These are phyloP conservation scores for Leccinum rimulosum DNA, from an alignment of 768 basidiomycete species.

Conservation along the genomic window DNA sequence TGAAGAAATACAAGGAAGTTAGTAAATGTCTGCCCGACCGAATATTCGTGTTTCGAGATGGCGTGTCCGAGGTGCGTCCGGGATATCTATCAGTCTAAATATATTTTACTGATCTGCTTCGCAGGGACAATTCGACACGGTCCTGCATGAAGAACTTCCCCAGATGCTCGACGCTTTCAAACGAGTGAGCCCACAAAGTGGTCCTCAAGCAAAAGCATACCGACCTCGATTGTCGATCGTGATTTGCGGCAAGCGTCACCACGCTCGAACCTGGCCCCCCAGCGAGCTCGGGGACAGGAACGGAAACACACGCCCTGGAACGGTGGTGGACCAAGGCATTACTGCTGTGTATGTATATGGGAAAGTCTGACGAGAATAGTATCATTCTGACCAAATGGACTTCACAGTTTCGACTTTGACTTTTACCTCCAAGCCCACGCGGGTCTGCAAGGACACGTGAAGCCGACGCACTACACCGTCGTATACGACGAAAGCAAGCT, in stretches of 20 bases:
- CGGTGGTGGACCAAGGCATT: slow-evolving; percentile 76
- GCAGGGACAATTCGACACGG: slow-evolving; percentile 71
- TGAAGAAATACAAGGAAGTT: slow-evolving; percentile 53
- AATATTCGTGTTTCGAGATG: slow-evolving; percentile 75
- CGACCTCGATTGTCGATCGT: slow-evolving; percentile 65
- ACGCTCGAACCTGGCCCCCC: slow-evolving; percentile 58
- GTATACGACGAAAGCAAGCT: slow-evolving; percentile 75
- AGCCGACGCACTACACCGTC: slow-evolving; percentile 76
- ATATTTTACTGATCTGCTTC: not conserved
- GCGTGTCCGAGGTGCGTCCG: slow-evolving; percentile 68
- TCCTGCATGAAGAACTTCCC: slow-evolving; percentile 59
- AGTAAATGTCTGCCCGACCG: slow-evolving; percentile 62
- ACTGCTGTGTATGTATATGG: slow-evolving; percentile 53
- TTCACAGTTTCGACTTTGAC: slow-evolving; percentile 56
- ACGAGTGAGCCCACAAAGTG: slow-evolving; percentile 40
- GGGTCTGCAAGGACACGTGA: slow-evolving; percentile 68
- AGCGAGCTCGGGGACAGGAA: slow-evolving; percentile 52
- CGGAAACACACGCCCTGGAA: slow-evolving; percentile 78
- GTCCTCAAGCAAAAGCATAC: slow-evolving; percentile 45
- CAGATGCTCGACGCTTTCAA: slow-evolving; percentile 61
- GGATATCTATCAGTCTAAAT: not conserved
- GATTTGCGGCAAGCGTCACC: slow-evolving; percentile 76
- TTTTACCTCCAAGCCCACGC: slow-evolving; percentile 74
- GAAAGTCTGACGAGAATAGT: not conserved
- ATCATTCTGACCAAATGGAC: not conserved